Percentiles rank a stretch among this genome's conserved stretches.
Evolutionary conservation across 2,329 filamentous ascomycete species (phyloP).

Genomic region (Cladosporium sp.): DNA sequence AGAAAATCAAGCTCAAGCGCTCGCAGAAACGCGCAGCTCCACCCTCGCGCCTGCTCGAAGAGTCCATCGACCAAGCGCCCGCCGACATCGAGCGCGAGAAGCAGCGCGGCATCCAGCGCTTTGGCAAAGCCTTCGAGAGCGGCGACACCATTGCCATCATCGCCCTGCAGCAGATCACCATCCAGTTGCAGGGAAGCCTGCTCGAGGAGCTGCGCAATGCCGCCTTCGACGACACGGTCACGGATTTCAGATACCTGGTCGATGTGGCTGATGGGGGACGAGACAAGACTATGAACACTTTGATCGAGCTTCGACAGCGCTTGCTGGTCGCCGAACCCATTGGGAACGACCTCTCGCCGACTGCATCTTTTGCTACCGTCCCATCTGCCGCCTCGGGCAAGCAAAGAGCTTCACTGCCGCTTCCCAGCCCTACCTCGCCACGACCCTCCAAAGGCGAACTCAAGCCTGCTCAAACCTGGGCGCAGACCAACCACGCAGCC

Average conservation of each 20-base stretch:
- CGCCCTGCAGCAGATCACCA: constrained; percentile 36
- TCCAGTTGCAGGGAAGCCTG: constrained; percentile 35
- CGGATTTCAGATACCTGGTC: constrained; percentile 35
- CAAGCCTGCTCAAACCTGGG: constrained; percentile 10
- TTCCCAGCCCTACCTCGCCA: neutral
- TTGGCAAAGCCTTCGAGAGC: constrained; percentile 36
- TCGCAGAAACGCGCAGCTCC: constrained; percentile 34
- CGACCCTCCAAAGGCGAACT: constrained; percentile 4
- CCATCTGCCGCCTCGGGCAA: neutral
- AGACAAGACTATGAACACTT: constrained; percentile 34
- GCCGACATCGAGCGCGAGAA: constrained; percentile 39
- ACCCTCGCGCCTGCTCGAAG: constrained; percentile 36
- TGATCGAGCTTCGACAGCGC: constrained; percentile 36
- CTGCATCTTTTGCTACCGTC: neutral
- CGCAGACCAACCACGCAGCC: constrained; percentile 24
- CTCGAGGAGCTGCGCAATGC: constrained; percentile 36
- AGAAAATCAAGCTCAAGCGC: constrained; percentile 38
- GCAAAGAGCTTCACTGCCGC: constrained; percentile 1
- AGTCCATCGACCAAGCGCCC: constrained; percentile 35
- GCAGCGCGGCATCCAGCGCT: constrained; percentile 34
- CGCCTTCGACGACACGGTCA: constrained; percentile 33
- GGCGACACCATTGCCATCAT: constrained; percentile 38
- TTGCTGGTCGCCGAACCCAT: constrained; percentile 28
- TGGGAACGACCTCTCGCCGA: constrained; percentile 11
- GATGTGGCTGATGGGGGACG: constrained; percentile 36